Evolutionary conservation across 371 early-diverging fungal genomes (phyloP).

Genomic region (Mucor mucedo): DNA sequence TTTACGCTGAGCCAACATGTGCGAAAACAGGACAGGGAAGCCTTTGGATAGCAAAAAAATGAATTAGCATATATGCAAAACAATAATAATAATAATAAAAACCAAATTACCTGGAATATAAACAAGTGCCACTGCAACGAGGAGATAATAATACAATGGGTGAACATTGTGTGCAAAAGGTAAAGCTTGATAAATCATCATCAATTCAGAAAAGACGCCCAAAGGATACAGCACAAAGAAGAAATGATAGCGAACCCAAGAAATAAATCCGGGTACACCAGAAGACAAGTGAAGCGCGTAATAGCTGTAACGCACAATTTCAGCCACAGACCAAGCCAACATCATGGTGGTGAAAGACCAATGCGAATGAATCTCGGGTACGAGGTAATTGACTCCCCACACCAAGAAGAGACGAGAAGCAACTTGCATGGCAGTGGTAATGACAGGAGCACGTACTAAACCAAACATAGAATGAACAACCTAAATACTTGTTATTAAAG

Average conservation of each 20-base stretch:
- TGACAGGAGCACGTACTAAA: constrained; percentile 79
- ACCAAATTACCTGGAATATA: constrained; percentile 68
- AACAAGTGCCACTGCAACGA: constrained; percentile 59
- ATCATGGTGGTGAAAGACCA: constrained; percentile 83
- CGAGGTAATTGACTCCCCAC: constrained; percentile 79
- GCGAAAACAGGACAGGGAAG: constrained; percentile 85
- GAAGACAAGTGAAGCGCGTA: constrained; percentile 71
- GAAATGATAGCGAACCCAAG: constrained; percentile 84
- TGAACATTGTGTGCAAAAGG: constrained; percentile 64
- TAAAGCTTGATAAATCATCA: constrained; percentile 75
- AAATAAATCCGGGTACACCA: constrained; percentile 54
- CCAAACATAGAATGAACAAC: constrained; percentile 44
- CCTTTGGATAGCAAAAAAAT: constrained; percentile 35
- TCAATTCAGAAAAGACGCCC: constrained; percentile 86
- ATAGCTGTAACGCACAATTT: constrained; percentile 86
- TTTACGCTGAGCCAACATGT: constrained; percentile 89
- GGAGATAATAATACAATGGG: constrained; percentile 57
- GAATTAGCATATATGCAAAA: too few species aligned
- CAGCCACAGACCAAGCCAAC: constrained; percentile 93
- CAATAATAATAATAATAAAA: too few species aligned
- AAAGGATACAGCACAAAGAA: constrained; percentile 91
- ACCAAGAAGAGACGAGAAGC: constrained; percentile 85
- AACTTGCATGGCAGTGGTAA: constrained; percentile 86
- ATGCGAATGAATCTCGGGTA: constrained; percentile 67
- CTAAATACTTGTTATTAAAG: too few species aligned